Percentiles rank a stretch among this genome's conserved stretches.
Evolutionary conservation across 2,329 filamentous ascomycete species (phyloP).

Genomic region (Emergomyces africanus): DNA sequence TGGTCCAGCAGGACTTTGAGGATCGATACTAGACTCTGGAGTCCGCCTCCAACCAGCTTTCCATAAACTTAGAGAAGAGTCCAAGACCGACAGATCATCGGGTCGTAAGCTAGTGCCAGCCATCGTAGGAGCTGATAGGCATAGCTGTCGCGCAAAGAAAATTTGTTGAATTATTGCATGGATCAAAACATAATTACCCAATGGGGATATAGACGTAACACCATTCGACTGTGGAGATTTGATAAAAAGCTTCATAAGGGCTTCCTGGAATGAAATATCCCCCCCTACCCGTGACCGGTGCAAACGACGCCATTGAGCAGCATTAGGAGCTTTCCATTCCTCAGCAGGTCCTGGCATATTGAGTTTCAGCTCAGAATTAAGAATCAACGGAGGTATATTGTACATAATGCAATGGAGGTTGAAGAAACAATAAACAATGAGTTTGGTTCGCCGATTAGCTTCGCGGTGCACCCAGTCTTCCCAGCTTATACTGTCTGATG

Average conservation of each 20-base stretch:
- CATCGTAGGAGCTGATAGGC: conserved; percentile 32
- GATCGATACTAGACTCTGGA: conserved; percentile 42
- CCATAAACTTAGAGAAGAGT: conserved; percentile 38
- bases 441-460: conserved; percentile 41
- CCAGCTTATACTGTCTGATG: conserved; percentile 37
- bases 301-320: conserved; percentile 36
- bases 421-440: conserved; percentile 45
- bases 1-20: conserved; percentile 39
- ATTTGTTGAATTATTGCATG: conserved; percentile 44
- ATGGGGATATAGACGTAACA: conserved; percentile 32
- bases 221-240: conserved; percentile 24
- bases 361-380: conserved; percentile 42
- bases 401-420: conserved; percentile 51
- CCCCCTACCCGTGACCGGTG: conserved; percentile 22
- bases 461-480: conserved; percentile 42
- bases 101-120: conserved; percentile 30
- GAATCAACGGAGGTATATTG: conserved; percentile 45
- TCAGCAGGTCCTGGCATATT: conserved; percentile 42
- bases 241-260: conserved; percentile 32
- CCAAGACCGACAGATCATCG: conserved; percentile 34
- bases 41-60: conserved; percentile 41
- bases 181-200: conserved; percentile 43
- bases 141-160: conserved; percentile 38
- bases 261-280: conserved; percentile 31
- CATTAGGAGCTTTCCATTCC: conserved; percentile 42